phyloP scores from a whole-genome alignment of 1,139 yeast genomes.

The Yamadazyma dushanensis region DNA sequence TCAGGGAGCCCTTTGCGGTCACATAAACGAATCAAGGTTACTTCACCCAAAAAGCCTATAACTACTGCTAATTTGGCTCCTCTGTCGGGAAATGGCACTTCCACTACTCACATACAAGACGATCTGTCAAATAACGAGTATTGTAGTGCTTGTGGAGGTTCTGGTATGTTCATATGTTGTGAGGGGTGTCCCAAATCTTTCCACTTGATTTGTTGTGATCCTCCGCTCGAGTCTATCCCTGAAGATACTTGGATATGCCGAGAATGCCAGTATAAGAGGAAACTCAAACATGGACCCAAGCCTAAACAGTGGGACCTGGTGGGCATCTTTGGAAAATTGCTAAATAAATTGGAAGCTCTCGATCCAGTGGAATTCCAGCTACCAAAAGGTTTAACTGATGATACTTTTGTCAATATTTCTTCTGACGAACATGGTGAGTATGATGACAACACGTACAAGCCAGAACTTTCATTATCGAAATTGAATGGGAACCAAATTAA shows the following conservation, averaged over 20 bases:
- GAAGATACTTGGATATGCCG: slow-evolving; percentile 90
- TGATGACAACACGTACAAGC: slow-evolving; percentile 57
- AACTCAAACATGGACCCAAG: slow-evolving; percentile 21
- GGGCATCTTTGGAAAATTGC: slow-evolving; percentile 63
- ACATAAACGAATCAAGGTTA: slow-evolving; percentile 39
- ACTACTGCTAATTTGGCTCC: slow-evolving; percentile 32
- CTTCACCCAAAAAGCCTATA: slow-evolving; percentile 39
- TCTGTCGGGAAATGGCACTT: slow-evolving; percentile 14
- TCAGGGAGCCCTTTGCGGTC: slow-evolving; percentile 17
- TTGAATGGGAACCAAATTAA: slow-evolving; percentile 40
- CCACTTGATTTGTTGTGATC: slow-evolving; percentile 88
- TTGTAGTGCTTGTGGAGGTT: slow-evolving; percentile 84
- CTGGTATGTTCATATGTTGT: slow-evolving; percentile 90
- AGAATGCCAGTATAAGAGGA: slow-evolving; percentile 53
- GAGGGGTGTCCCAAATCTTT: slow-evolving; percentile 91
- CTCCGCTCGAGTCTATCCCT: slow-evolving; percentile 82
- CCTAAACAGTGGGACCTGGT: slow-evolving; percentile 38
- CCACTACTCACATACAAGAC: slow-evolving; percentile 8
- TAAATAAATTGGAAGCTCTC: slow-evolving; percentile 54
- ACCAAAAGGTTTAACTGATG: slow-evolving; percentile 67
- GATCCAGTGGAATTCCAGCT: slow-evolving; percentile 76
- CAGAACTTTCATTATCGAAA: slow-evolving; percentile 43
- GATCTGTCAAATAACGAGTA: slow-evolving; percentile 73
- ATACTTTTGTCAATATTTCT: slow-evolving; percentile 68
- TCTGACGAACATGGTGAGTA: slow-evolving; percentile 74